Percentiles rank a stretch among this genome's conserved stretches.
phyloP scores from a whole-genome alignment of 768 basidiomycete species.

The Tricholoma sp. region DNA sequence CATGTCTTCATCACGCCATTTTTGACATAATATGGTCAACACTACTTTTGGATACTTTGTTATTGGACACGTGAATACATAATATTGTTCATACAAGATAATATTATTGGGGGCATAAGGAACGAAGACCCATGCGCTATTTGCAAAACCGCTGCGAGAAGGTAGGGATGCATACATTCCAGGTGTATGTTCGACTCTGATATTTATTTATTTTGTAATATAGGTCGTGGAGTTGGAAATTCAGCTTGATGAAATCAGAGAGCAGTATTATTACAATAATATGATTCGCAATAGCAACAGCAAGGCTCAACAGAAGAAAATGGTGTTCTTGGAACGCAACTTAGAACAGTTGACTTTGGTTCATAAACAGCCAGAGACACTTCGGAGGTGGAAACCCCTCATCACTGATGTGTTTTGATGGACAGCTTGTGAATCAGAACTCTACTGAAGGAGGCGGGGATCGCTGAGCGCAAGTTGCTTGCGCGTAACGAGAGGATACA shows the following conservation, averaged over 20 bases:
- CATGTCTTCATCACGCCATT: no score
- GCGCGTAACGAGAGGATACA: no score
- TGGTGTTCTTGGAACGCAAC: conserved; percentile 97
- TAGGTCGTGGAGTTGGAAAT: conserved; percentile 99
- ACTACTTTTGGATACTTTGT: no score
- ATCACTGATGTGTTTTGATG: conserved; percentile 13
- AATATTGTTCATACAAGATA: no score
- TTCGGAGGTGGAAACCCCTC: not conserved
- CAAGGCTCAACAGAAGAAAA: conserved; percentile 98
- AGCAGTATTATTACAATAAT: conserved; percentile 99
- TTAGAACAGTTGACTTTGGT: conserved; percentile 98
- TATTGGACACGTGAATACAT: no score
- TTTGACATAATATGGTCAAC: no score
- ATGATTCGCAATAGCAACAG: conserved; percentile 98
- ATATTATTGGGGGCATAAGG: no score
- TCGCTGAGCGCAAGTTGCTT: no score
- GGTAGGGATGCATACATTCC: conserved; percentile 27
- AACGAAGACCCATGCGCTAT: no score
- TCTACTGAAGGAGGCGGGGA: conserved; percentile 88
- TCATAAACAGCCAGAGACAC: conserved; percentile 41
- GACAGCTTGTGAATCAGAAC: conserved; percentile 96
- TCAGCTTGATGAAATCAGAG: conserved; percentile 96
- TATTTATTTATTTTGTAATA: conserved; percentile 1
- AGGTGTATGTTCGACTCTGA: conserved; percentile 9
- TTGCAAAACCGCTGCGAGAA: conserved; percentile 99